Base-by-base conservation (phyloP, 345 rosid species). In the Cochlearia excelsa region DNA sequence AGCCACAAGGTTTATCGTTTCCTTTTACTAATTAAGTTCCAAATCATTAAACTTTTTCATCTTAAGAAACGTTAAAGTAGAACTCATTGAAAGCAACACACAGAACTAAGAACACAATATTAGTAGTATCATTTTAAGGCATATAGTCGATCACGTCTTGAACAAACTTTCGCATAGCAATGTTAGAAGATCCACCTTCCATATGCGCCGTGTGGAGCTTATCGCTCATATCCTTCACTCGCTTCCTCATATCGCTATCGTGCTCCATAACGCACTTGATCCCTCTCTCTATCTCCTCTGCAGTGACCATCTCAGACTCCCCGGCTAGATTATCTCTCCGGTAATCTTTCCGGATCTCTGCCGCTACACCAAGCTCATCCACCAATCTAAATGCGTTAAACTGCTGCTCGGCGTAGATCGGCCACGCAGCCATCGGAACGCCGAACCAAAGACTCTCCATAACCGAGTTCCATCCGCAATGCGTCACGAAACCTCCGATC, bases 1-100 rank as follows among this genome's bases (percentile, higher is more conserved):
- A 93, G 78, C 59, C 60, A 10, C 73, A 77, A 41, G 95, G 99
- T 66, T 74, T 76, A 53, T 48, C 95, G 28, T 70, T 50, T 8
- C 80, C 84, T 46, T 41, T 57, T 26, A 30, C 27, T 11, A 50
- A 10, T 48, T 34, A 51, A 26, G 0, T 33, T 48, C 39, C 16
- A 45, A 52, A 3, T 26, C 3, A 8, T 6, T 34, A 44, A 50
- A 57, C 54, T 16, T 16, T 16, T 16, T 16, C 23, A 16, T 16
- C 23, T 16, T 16, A 16, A 16, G 23, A 16, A 16, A 16, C 23
- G 23, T 16, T 16, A 16, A 16, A 16, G 23, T 16, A 16, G 23
- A 16, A 16, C 23, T 16, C 23, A 16, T 16, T 16, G 23, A 16
- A 16, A 16, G 23, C 23, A 16, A 16, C 23, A 16, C 23, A 16